Base-by-base conservation (phyloP, 768 basidiomycete genomes). In the Paxillus rubicundulus region DNA sequence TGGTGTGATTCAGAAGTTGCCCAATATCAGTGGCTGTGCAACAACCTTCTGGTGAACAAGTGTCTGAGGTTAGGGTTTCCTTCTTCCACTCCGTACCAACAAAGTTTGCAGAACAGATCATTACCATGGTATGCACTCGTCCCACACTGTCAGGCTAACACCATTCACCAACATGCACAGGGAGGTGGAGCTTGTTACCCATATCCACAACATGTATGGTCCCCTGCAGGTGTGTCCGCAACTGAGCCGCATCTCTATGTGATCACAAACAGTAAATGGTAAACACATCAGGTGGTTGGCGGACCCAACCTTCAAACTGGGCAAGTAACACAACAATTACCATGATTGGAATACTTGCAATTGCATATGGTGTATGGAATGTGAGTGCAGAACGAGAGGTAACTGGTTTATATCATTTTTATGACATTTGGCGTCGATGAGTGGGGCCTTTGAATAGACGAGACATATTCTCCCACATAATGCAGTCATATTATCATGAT, bases 231-330 rank as follows among this genome's bases (percentile, higher is more conserved):
- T 91, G 48, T 55, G 71, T 72, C 17, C 18, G 28, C 17, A 39
- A 16, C 42, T 34, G 12, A 45, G 43, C 47, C 39, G 38, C 39
- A 33, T 43, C 37, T 16, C 24, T 17, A 36, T 49, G 49, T 40
- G 50, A 44, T 47, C 45, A n/a, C 40, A 48, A 44, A 45, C 45
- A n/a, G 28, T 21, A 16, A 43, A 59, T 41, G 32, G 16, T 3
- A 9, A 41, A 46, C 30, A 33, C 12, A 14, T 45, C 59, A 92
- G 92, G 94, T 74, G 94, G 94, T 62, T 98, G 94, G 94, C 97
- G 94, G 94, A 82, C 84, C 97, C 94, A 94, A 82, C 94, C 94
- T 7, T 75, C 82, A 20, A 96, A 94, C 74, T 97, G 94, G 94
- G 83, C 82, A 52, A 69, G 82, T 27, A 95, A 94, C 74, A 96